Percentiles rank a stretch among this genome's conserved stretches.
These are phyloP conservation scores for Hyaloperonospora arabidopsidis DNA, from an alignment of 352 stramenopile genomes.

Conservation along the genomic window DNA sequence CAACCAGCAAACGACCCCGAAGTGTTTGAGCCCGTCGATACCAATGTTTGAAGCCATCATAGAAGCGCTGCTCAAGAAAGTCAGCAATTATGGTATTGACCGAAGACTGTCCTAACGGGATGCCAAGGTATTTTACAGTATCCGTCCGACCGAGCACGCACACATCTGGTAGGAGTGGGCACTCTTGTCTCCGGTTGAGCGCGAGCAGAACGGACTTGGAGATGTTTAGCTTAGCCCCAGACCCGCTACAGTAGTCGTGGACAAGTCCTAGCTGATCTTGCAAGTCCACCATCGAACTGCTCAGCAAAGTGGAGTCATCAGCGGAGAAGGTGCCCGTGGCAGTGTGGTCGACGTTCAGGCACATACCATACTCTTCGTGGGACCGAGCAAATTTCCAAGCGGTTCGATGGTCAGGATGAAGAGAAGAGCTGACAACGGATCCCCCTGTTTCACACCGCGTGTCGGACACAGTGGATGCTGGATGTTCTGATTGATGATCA, in stretches of 20 bases:
- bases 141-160: not conserved
- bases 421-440: not conserved
- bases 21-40: slow-evolving; percentile 4
- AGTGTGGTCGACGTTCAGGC: not conserved
- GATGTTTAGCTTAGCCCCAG: not conserved
- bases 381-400: not conserved
- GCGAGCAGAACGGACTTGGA: not conserved
- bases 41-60: not conserved
- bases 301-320: slow-evolving; percentile 2
- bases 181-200: not conserved
- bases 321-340: slow-evolving; percentile 2
- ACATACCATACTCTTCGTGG: not conserved
- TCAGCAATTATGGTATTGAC: not conserved
- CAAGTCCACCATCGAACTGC: not conserved
- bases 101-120: slow-evolving; percentile 2
- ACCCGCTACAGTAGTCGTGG: not conserved
- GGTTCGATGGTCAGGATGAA: not conserved
- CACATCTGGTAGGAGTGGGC: not conserved
- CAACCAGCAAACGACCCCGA: slow-evolving; percentile 3
- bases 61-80: slow-evolving; percentile 1
- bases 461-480: not conserved
- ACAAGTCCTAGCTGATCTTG: not conserved
- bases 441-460: not conserved
- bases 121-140: slow-evolving; percentile 1
- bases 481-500: slow-evolving; percentile 1